Evolutionary conservation across 75 land plant genomes (phyloP).

Genomic region (Pinus tabuliformis): DNA sequence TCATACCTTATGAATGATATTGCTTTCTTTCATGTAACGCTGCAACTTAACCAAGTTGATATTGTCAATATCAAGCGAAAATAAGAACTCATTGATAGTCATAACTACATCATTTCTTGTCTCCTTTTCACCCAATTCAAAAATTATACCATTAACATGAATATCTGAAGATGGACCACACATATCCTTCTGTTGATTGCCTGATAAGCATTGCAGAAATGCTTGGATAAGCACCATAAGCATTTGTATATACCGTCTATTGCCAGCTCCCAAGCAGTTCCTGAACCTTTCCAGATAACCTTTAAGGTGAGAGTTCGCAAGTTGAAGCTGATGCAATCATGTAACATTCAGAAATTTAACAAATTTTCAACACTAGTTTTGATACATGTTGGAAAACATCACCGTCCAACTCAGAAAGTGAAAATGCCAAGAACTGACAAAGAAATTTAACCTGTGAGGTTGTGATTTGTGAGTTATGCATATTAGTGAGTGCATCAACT

Average conservation of each 20-base stretch:
- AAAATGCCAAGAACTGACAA: background rate
- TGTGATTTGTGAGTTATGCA: constrained; percentile 80
- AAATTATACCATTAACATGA: constrained; percentile 3
- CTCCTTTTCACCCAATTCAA: constrained; percentile 13
- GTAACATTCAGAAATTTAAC: constrained; percentile 4
- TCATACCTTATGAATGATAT: constrained; percentile 86
- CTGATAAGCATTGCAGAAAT: constrained; percentile 37
- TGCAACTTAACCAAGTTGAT: constrained; percentile 87
- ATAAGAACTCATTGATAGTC: constrained; percentile 91
- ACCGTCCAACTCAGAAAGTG: background rate
- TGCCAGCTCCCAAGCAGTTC: constrained; percentile 73
- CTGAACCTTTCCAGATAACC: constrained; percentile 63
- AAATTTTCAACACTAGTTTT: background rate
- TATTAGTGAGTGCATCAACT: constrained; percentile 83
- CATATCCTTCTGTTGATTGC: constrained; percentile 4
- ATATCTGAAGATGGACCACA: background rate
- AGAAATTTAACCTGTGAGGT: constrained; percentile 55
- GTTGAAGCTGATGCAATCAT: constrained; percentile 53
- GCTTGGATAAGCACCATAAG: constrained; percentile 60
- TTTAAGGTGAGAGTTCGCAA: constrained; percentile 53
- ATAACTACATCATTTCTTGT: constrained; percentile 28
- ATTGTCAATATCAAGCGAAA: constrained; percentile 90
- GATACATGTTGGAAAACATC: background rate
- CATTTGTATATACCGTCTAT: constrained; percentile 94
- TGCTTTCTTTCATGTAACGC: constrained; percentile 86